phyloP scores from a whole-genome alignment of 2,329 filamentous ascomycete genomes.

The Penicillium sp. region DNA sequence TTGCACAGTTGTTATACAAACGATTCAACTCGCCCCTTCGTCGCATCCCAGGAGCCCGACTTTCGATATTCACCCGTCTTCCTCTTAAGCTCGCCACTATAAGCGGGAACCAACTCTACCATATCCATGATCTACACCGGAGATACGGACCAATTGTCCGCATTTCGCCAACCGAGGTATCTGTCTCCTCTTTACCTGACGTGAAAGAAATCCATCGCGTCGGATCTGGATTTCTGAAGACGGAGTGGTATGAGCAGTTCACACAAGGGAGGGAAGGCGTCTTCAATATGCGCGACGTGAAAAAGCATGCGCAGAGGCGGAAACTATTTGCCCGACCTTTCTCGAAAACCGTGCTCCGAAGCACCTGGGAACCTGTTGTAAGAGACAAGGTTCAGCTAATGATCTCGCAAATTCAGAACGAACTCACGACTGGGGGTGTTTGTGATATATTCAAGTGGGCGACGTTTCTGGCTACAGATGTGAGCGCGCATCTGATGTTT shows the following conservation, averaged over 20 bases:
- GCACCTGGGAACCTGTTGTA: slow-evolving; percentile 37
- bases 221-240: slow-evolving; percentile 28
- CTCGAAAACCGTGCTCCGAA: slow-evolving; percentile 10
- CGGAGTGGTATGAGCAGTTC: slow-evolving; percentile 28
- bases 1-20: neutral
- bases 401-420: slow-evolving; percentile 35
- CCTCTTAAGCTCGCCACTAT: neutral
- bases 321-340: slow-evolving; percentile 45
- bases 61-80: neutral
- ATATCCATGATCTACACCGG: slow-evolving; percentile 22
- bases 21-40: neutral
- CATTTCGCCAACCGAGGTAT: slow-evolving; percentile 23
- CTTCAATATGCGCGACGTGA: slow-evolving; percentile 41
- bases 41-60: neutral
- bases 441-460: slow-evolving; percentile 54
- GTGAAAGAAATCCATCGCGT: slow-evolving; percentile 30
- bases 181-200: slow-evolving; percentile 36
- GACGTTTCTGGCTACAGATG: slow-evolving; percentile 53
- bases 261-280: slow-evolving; percentile 24
- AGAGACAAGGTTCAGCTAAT: slow-evolving; percentile 38
- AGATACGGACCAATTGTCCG: slow-evolving; percentile 27
- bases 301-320: slow-evolving; percentile 40
- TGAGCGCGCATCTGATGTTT: slow-evolving; percentile 53
- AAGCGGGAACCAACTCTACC: neutral
- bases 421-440: slow-evolving; percentile 18